These are phyloP conservation scores for Hypericum perforatum DNA, from an alignment of 345 rosid genomes.

Conservation along the genomic window DNA sequence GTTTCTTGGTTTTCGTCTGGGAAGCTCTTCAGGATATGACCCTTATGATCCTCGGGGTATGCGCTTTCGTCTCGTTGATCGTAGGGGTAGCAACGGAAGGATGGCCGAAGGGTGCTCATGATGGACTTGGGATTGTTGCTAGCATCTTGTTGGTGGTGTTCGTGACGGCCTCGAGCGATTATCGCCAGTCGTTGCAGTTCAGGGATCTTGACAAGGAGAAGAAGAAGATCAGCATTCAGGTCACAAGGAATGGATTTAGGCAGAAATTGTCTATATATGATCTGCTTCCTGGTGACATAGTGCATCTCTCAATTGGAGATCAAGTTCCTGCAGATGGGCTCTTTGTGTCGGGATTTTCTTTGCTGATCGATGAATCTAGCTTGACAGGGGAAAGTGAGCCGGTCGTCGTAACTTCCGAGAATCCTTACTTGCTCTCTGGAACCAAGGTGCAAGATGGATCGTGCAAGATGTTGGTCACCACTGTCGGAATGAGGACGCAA, in stretches of 20 bases:
- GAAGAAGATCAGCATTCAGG: conserved; percentile 76
- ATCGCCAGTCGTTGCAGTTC: conserved; percentile 84
- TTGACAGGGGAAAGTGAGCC: conserved; percentile 94
- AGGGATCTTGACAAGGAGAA: conserved; percentile 85
- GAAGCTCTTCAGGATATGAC: conserved; percentile 97
- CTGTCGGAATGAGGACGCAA: conserved; percentile 95
- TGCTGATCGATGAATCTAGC: conserved; percentile 75
- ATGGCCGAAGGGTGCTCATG: conserved; percentile 92
- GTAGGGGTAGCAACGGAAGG: conserved; percentile 91
- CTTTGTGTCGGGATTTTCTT: conserved; percentile 77
- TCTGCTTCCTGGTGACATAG: conserved; percentile 79
- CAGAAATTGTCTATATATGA: conserved; percentile 86
- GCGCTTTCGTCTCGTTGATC: conserved; percentile 79
- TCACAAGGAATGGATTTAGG: conserved; percentile 67
- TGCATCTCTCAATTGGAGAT: conserved; percentile 67
- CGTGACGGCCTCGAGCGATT: conserved; percentile 81
- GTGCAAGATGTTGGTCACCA: conserved; percentile 78
- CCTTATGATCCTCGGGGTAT: conserved; percentile 77
- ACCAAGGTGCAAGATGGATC: conserved; percentile 92
- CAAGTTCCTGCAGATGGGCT: conserved; percentile 72
- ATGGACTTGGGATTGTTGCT: conserved; percentile 85
- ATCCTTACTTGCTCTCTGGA: conserved; percentile 83
- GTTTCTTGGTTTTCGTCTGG: conserved; percentile 84
- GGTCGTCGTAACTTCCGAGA: conserved; percentile 45
- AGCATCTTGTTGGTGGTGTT: conserved; percentile 81